A percentile compares a stretch with the other conserved stretches of the same genome.
Evolutionary conservation across 176 grass and related monocot genomes (phyloP).

Genomic region (Areca catechu): DNA sequence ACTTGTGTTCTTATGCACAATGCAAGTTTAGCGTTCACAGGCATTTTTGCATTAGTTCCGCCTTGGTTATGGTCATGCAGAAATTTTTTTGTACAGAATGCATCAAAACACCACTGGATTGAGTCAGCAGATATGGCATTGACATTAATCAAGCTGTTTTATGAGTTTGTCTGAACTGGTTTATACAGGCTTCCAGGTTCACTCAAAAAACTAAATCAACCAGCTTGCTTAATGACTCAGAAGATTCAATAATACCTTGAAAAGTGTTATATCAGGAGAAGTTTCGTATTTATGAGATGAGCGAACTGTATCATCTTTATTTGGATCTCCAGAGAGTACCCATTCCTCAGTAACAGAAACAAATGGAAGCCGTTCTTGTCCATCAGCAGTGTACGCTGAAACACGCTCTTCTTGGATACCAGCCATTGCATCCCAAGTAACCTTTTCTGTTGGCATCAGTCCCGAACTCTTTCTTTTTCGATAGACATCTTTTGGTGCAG

Average conservation of each 20-base stretch:
- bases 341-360: conserved; percentile 85
- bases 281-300: conserved; percentile 79
- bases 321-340: conserved; percentile 71
- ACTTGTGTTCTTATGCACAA: too few relatives aligned
- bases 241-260: conserved; percentile 43
- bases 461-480: conserved; percentile 86
- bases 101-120: too few relatives aligned
- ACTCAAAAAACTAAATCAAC: too few relatives aligned
- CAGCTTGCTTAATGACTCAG: background rate
- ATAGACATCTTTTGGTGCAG: conserved; percentile 41
- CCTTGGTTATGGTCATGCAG: too few relatives aligned
- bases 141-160: too few relatives aligned
- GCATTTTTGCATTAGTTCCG: too few relatives aligned
- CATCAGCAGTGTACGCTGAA: conserved; percentile 50
- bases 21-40: too few relatives aligned
- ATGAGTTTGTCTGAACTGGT: too few relatives aligned
- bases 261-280: conserved; percentile 91
- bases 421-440: conserved; percentile 46
- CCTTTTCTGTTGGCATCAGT: conserved; percentile 48
- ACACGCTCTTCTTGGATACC: conserved; percentile 46
- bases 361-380: conserved; percentile 68
- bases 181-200: too few relatives aligned
- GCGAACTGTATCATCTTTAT: conserved; percentile 61
- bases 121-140: too few relatives aligned
- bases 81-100: too few relatives aligned